These are phyloP conservation scores for Agrocybe praecox DNA, from an alignment of 768 basidiomycete genomes.

Conservation along the genomic window DNA sequence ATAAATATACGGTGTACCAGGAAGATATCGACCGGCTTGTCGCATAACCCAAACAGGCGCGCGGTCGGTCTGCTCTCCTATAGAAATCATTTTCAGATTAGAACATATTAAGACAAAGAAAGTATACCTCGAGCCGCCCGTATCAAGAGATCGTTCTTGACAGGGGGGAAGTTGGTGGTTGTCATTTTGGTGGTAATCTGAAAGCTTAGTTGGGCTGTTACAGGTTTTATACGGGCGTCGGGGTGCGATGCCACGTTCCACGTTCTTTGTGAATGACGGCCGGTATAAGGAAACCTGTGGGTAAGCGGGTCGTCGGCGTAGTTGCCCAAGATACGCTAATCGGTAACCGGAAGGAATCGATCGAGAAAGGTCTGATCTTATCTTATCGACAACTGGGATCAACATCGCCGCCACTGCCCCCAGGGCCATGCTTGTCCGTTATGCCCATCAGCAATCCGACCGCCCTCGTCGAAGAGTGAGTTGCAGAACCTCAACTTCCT, in stretches of 20 bases:
- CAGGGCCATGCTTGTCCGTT: neutral
- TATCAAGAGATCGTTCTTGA: conserved; percentile 86
- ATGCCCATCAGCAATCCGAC: conserved; percentile 60
- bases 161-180: conserved; percentile 57
- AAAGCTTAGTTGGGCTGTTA: neutral
- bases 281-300: conserved; percentile 13
- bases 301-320: conserved; percentile 10
- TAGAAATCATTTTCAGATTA: conserved; percentile 2
- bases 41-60: conserved; percentile 99
- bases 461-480: conserved; percentile 68
- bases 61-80: conserved; percentile 84
- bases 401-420: neutral
- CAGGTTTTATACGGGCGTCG: conserved; percentile 5
- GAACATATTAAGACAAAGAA: neutral
- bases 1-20: conserved; percentile 55
- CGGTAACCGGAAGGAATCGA: conserved; percentile 12
- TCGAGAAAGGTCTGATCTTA: conserved; percentile 12
- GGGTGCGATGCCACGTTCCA: conserved; percentile 13
- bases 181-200: conserved; percentile 25
- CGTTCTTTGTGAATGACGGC: conserved; percentile 15
- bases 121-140: conserved; percentile 80
- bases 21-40: conserved; percentile 94
- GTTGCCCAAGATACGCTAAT: neutral
- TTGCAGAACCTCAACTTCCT: neutral
- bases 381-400: conserved; percentile 11